These are phyloP conservation scores for Fusarium denticulatum DNA, from an alignment of 2,329 filamentous ascomycete species.

Conservation along the genomic window DNA sequence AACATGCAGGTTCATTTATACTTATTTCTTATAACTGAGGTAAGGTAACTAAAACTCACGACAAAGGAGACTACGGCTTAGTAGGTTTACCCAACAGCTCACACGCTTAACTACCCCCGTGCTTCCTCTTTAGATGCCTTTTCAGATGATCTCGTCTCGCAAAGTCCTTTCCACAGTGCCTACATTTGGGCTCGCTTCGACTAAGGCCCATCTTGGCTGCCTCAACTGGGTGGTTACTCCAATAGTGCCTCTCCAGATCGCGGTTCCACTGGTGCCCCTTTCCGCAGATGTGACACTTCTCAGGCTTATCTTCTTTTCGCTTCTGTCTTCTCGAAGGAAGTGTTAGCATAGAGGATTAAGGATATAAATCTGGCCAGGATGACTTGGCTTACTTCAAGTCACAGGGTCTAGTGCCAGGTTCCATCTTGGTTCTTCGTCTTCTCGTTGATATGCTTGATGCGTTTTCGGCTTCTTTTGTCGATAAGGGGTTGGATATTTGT, in stretches of 20 bases:
- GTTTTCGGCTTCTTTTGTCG: neutral
- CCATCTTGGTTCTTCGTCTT: neutral
- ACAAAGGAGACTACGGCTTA: neutral
- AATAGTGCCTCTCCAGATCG: slow-evolving; percentile 10
- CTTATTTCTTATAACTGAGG: neutral
- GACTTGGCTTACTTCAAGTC: slow-evolving; percentile 9
- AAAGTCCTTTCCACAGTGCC: neutral
- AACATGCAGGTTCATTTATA: neutral
- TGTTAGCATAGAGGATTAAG: neutral
- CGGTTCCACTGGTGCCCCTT: slow-evolving; percentile 1
- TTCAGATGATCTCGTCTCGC: slow-evolving; percentile 14
- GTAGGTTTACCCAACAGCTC: neutral
- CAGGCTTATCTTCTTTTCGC: slow-evolving; percentile 13
- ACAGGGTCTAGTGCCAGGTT: slow-evolving; percentile 3
- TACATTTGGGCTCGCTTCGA: neutral
- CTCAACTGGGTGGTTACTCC: neutral
- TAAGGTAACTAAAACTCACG: neutral
- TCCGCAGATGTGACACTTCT: slow-evolving; percentile 4
- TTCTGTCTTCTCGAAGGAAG: neutral
- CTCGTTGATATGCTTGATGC: neutral
- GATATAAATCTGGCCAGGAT: rapidly evolving
- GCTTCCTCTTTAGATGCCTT: slow-evolving; percentile 9
- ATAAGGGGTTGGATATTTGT: neutral
- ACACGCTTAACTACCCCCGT: neutral
- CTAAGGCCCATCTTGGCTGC: neutral